Percentiles rank a stretch among this genome's conserved stretches.
These are phyloP conservation scores for Aspergillus tamarii DNA, from an alignment of 2,329 filamentous ascomycete species.

Conservation along the genomic window DNA sequence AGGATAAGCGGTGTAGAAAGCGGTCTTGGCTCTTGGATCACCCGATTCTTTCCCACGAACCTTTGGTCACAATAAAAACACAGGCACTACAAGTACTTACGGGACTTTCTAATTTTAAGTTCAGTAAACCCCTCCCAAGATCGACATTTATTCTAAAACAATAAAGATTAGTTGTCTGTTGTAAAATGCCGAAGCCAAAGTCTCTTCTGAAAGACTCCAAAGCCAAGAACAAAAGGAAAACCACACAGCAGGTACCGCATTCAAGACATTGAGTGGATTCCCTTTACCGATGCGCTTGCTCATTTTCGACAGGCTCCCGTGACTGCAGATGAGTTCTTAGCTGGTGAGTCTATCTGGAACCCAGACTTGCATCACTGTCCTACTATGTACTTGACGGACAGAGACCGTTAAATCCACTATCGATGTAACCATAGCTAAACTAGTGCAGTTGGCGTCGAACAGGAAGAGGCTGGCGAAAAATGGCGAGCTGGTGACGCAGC, in stretches of 20 bases:
- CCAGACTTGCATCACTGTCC: not conserved
- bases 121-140: not conserved
- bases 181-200: slow-evolving; percentile 45
- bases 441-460: slow-evolving; percentile 61
- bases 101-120: not conserved
- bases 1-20: slow-evolving; percentile 3
- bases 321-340: slow-evolving; percentile 69
- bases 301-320: slow-evolving; percentile 53
- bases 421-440: not conserved
- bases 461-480: slow-evolving; percentile 74
- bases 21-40: slow-evolving; percentile 1
- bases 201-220: slow-evolving; percentile 46
- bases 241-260: slow-evolving; percentile 40
- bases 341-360: slow-evolving; percentile 45
- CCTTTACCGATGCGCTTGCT: not conserved
- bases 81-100: not conserved
- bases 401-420: not conserved
- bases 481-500: slow-evolving; percentile 71
- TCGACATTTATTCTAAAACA: not conserved
- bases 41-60: not conserved
- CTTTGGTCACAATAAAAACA: not conserved
- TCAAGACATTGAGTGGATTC: not conserved
- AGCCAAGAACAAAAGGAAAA: slow-evolving; percentile 43
- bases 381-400: not conserved
- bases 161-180: not conserved